A percentile compares a stretch with the other conserved stretches of the same genome.
Conservation (phyloP, 164 flowering plant species). For the Amborella trichopoda region DNA sequence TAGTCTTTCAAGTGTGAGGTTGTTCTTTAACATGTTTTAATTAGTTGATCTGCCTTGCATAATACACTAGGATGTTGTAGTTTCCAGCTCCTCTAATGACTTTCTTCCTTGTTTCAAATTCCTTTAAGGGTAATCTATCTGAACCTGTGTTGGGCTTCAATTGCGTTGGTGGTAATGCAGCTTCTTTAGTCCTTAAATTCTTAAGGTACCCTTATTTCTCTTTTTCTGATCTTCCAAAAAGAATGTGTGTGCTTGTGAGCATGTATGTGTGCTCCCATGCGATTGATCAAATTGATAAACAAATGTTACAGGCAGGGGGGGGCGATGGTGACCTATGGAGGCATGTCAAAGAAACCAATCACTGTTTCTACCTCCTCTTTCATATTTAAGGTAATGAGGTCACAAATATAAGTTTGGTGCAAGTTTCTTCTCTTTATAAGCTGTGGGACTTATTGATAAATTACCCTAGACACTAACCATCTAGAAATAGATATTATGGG, state of each 20-base stretch:
- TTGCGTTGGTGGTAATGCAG: constrained; percentile 90
- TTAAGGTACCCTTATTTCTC: constrained; percentile 40
- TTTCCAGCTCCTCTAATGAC: background rate
- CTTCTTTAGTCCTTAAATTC: constrained; percentile 75
- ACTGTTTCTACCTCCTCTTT: constrained; percentile 86
- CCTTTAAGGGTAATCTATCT: constrained; percentile 48
- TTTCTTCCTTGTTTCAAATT: constrained; percentile 2
- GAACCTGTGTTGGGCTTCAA: constrained; percentile 88
- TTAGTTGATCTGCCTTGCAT: too few relatives aligned
- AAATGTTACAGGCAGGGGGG: constrained; percentile 61
- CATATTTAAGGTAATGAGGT: constrained; percentile 95
- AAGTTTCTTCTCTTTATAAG: too few relatives aligned
- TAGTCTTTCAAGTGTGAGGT: too few relatives aligned
- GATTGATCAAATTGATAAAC: constrained; percentile 1
- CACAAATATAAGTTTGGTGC: too few relatives aligned
- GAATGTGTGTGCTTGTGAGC: too few relatives aligned
- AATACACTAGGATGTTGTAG: too few relatives aligned
- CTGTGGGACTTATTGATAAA: too few relatives aligned
- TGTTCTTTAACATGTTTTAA: too few relatives aligned
- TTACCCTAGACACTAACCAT: too few relatives aligned
- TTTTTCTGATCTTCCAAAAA: background rate
- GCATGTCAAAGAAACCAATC: constrained; percentile 92
- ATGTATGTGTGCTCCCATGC: background rate
- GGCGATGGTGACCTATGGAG: constrained; percentile 99
- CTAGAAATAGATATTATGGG: too few relatives aligned